Conservation (phyloP, 768 basidiomycete genomes). For the Clitopilus hobsonii region DNA sequence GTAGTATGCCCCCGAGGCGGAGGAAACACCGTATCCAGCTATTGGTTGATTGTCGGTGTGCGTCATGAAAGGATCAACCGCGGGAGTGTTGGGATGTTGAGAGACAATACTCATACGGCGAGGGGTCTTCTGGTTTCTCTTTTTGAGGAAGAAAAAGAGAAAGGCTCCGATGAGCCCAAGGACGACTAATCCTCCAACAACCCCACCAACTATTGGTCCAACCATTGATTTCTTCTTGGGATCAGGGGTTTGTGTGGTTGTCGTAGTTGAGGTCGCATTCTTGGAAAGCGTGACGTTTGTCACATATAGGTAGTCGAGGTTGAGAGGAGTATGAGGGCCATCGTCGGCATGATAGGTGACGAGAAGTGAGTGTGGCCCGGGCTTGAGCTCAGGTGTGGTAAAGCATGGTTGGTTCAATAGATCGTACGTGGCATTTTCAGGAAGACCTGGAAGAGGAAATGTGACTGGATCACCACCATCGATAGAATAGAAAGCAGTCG, state of each 20-base stretch:
- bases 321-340: slow-evolving; percentile 17
- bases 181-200: slow-evolving; percentile 3
- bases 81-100: too few relatives aligned
- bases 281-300: slow-evolving; percentile 5
- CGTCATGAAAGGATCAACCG: background rate
- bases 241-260: background rate
- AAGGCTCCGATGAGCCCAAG: slow-evolving; percentile 1
- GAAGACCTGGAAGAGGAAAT: slow-evolving; percentile 14
- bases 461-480: slow-evolving; percentile 14
- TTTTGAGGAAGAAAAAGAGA: slow-evolving; percentile 2
- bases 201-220: slow-evolving; percentile 9
- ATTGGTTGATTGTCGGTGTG: background rate
- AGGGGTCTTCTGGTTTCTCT: background rate
- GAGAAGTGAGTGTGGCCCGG: slow-evolving; percentile 15
- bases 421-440: slow-evolving; percentile 4
- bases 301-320: slow-evolving; percentile 14
- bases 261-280: background rate
- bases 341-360: slow-evolving; percentile 17
- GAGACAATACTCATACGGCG: too few relatives aligned
- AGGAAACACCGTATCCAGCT: background rate
- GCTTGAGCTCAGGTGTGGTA: slow-evolving; percentile 10
- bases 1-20: background rate
- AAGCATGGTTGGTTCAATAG: slow-evolving; percentile 18
- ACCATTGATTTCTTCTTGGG: background rate
- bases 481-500: slow-evolving; percentile 20